Percentiles rank a stretch among this genome's conserved stretches.
phyloP scores from a whole-genome alignment of 2,329 filamentous ascomycete species.

The Ophiocordyceps camponoti-leonardi region DNA sequence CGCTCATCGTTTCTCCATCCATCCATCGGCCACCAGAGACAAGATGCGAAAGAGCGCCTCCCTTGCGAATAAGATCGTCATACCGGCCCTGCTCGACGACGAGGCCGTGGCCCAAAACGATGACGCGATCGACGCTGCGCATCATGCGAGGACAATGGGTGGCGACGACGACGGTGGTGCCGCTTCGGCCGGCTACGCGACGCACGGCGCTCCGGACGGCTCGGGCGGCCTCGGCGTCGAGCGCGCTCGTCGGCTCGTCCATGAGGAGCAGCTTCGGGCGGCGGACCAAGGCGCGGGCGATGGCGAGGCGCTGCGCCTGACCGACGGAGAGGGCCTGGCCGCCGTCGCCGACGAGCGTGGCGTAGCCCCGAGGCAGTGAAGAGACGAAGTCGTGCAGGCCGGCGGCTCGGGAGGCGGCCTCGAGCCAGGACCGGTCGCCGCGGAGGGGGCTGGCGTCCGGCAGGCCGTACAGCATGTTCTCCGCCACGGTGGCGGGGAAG shows the following conservation, averaged over 20 bases:
- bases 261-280: slow-evolving; percentile 58
- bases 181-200: slow-evolving; percentile 24
- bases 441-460: slow-evolving; percentile 32
- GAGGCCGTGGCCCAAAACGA: slow-evolving; percentile 51
- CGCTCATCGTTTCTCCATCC: neutral
- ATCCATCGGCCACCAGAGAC: slow-evolving; percentile 15
- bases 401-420: slow-evolving; percentile 34
- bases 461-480: slow-evolving; percentile 74
- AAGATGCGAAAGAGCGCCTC: slow-evolving; percentile 30
- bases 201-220: slow-evolving; percentile 46
- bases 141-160: slow-evolving; percentile 83
- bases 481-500: slow-evolving; percentile 59
- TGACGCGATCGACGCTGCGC: slow-evolving; percentile 54
- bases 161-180: slow-evolving; percentile 59
- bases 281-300: slow-evolving; percentile 62
- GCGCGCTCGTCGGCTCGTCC: slow-evolving; percentile 72
- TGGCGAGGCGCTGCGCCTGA: slow-evolving; percentile 65
- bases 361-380: slow-evolving; percentile 41
- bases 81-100: slow-evolving; percentile 54
- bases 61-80: slow-evolving; percentile 32
- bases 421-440: slow-evolving; percentile 23
- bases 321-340: slow-evolving; percentile 61
- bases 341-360: slow-evolving; percentile 61
- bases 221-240: slow-evolving; percentile 54
- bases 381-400: slow-evolving; percentile 63